A percentile compares a stretch with the other conserved stretches of the same genome.
These are phyloP conservation scores for Trichoderma orchidacearum DNA, from an alignment of 495 filamentous ascomycete species.

Conservation along the genomic window DNA sequence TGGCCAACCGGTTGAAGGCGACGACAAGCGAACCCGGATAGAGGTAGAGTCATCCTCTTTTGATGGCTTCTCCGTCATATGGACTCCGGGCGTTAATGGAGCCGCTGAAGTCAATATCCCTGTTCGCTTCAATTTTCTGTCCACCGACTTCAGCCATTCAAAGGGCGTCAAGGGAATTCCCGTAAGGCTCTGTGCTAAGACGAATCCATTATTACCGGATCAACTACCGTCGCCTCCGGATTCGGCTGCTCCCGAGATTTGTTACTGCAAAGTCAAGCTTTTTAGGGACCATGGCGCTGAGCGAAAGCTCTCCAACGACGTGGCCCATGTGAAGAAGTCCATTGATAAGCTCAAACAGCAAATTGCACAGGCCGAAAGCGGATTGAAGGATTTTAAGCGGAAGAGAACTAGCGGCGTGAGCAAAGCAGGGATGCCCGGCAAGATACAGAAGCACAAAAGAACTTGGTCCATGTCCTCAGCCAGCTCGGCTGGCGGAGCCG, in stretches of 20 bases:
- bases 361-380: slow-evolving; percentile 74
- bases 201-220: slow-evolving; percentile 43
- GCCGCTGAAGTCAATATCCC: slow-evolving; percentile 63
- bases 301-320: slow-evolving; percentile 85
- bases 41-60: slow-evolving; percentile 76
- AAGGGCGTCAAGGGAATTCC: slow-evolving; percentile 97
- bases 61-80: slow-evolving; percentile 83
- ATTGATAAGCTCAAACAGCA: slow-evolving; percentile 93
- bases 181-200: slow-evolving; percentile 84
- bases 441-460: slow-evolving; percentile 77
- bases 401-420: slow-evolving; percentile 54
- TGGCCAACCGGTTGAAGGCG: slow-evolving; percentile 52
- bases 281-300: slow-evolving; percentile 96
- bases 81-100: slow-evolving; percentile 55
- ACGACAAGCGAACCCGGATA: slow-evolving; percentile 55
- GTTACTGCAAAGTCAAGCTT: slow-evolving; percentile 91
- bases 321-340: slow-evolving; percentile 83
- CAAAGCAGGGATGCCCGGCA: slow-evolving; percentile 39
- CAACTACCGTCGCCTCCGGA: slow-evolving; percentile 11
- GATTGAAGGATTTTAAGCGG: slow-evolving; percentile 79
- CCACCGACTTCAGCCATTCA: slow-evolving; percentile 95
- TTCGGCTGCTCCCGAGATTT: slow-evolving; percentile 47
- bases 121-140: slow-evolving; percentile 94
- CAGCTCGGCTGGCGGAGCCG: slow-evolving; percentile 45
- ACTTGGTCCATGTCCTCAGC: slow-evolving; percentile 94